Evolutionary conservation across 805 yeast genomes (phyloP).

Genomic region (Phaffomyces antillensis): DNA sequence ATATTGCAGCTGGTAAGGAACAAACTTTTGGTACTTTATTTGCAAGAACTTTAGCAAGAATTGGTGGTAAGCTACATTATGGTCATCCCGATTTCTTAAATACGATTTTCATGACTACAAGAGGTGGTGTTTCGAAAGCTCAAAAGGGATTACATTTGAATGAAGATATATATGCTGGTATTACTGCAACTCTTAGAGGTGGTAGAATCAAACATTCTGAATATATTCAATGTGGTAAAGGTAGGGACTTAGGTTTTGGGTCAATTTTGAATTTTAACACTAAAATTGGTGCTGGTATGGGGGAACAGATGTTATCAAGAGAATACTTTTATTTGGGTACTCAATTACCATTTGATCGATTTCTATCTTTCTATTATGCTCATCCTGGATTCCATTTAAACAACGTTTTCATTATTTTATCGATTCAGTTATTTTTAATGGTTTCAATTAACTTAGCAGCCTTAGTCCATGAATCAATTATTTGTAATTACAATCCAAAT

Average conservation of each 20-base stretch:
- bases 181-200: constrained; percentile 70
- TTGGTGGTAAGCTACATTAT: constrained; percentile 79
- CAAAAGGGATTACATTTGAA: constrained; percentile 77
- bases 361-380: constrained; percentile 74
- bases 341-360: constrained; percentile 69
- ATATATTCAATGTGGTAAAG: constrained; percentile 81
- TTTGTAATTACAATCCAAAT: constrained; percentile 54
- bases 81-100: constrained; percentile 85
- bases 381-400: constrained; percentile 85
- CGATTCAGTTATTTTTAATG: constrained; percentile 55
- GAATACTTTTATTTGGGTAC: constrained; percentile 77
- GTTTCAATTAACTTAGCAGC: constrained; percentile 57
- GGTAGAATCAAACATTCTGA: constrained; percentile 83
- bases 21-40: constrained; percentile 83
- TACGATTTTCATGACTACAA: constrained; percentile 67
- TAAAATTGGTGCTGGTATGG: constrained; percentile 88
- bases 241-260: constrained; percentile 79
- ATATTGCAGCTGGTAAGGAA: constrained; percentile 83
- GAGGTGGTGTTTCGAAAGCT: constrained; percentile 85
- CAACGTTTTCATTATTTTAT: constrained; percentile 64
- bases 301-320: constrained; percentile 77
- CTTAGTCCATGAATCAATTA: constrained; percentile 49
- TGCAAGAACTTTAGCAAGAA: constrained; percentile 73
- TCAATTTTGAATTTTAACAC: constrained; percentile 77
- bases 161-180: constrained; percentile 84